These are phyloP conservation scores for Tuber indicum DNA, from an alignment of 495 filamentous ascomycete species.

Conservation along the genomic window DNA sequence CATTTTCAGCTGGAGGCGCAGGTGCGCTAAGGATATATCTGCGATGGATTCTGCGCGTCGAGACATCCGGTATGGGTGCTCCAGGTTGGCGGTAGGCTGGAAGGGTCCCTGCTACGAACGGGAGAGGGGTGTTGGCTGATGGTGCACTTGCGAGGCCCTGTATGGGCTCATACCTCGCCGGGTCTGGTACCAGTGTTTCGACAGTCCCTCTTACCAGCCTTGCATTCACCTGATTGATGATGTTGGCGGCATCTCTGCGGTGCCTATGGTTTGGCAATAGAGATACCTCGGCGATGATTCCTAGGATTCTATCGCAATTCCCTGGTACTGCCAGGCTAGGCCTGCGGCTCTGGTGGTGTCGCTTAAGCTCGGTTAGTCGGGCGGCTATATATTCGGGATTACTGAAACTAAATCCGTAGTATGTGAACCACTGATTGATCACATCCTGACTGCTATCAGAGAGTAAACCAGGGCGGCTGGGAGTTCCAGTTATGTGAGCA, in stretches of 20 bases:
- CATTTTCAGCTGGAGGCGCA: background rate
- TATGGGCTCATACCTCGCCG: background rate
- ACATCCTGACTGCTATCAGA: background rate
- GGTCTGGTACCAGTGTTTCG: background rate
- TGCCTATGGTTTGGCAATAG: background rate
- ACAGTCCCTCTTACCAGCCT: background rate
- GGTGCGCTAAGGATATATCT: background rate
- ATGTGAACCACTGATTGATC: background rate
- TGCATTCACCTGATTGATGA: background rate
- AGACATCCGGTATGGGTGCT: background rate
- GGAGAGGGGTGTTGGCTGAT: background rate
- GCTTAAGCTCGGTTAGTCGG: background rate
- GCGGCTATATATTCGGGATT: background rate
- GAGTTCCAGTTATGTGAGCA: background rate
- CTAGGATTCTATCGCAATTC: background rate
- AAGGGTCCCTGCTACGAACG: background rate
- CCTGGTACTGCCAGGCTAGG: background rate
- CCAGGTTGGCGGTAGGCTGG: background rate
- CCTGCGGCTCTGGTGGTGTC: background rate
- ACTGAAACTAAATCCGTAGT: background rate
- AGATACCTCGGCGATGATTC: background rate
- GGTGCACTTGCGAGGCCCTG: background rate
- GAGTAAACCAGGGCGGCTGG: background rate
- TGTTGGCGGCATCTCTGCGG: background rate
- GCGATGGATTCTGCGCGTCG: background rate